Evolutionary conservation across 768 basidiomycete species (phyloP), one percentile per base, ranked within the genome.

Genomic region (Amanita rubescens): DNA sequence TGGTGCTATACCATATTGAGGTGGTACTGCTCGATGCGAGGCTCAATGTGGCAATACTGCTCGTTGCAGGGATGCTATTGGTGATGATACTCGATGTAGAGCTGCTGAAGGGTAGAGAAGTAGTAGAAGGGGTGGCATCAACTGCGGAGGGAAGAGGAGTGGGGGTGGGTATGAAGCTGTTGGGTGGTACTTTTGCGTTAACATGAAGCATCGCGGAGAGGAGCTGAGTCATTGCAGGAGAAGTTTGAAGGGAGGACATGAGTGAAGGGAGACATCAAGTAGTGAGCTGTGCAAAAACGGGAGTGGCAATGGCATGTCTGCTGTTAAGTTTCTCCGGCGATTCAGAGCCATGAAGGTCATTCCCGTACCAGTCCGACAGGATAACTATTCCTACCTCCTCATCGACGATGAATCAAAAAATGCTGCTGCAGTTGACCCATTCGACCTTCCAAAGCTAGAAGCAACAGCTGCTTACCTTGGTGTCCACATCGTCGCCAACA

Each of bases 341-440:
- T 53, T 53, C 25, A 32, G 54, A 57, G 64, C 57, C 49, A 93
- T 94, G 91, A 80, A 78, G 59, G 72, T 94, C 63, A 70, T 92
- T 12, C 82, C 90, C 2, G 80, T 94, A 3, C 90, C 85, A 33
- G 87, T 90, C 52, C 78, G 84, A 57, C 68, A 79, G 27, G 90
- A 93, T 67, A 94, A 94, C 65, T 93, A 92, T 60, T 86, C 90
- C 9, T 92, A 92, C 65, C 75, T 92, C 15, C 71, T 93, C 69
- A 70, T 92, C 55, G 90, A 91, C 67, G 78, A 84, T 49, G 59
- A 70, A 1, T 75, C 81, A 4, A 80, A 77, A 51, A 77, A 76
- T 51, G 90, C 91, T 1, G 89, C 88, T 0, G 87, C 81, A 0
- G 78, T 94, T 55, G 92, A 94, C 65, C 83, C 87, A 0, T 93